Percentiles rank a stretch among this genome's conserved stretches.
phyloP scores from a whole-genome alignment of 2,329 filamentous ascomycete species.

The Penicillium hordei region DNA sequence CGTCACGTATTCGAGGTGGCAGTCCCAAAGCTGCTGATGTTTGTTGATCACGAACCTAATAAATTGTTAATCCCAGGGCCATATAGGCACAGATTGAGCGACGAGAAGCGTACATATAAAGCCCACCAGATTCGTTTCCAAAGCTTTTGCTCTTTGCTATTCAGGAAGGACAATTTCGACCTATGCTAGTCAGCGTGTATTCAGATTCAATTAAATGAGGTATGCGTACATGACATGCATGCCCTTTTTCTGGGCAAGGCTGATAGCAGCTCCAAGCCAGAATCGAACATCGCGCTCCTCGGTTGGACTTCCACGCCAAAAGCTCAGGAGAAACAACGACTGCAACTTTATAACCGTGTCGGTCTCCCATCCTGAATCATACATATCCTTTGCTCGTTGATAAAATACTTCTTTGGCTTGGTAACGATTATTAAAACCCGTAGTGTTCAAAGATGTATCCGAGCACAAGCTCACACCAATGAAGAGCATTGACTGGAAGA shows the following conservation, averaged over 20 bases:
- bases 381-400: conserved; percentile 51
- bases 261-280: conserved; percentile 54
- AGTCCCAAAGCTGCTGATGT: conserved; percentile 47
- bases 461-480: conserved; percentile 52
- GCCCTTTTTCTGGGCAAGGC: conserved; percentile 51
- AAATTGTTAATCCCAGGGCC: background rate
- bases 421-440: conserved; percentile 52
- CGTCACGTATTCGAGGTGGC: conserved; percentile 50
- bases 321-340: conserved; percentile 56
- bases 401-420: conserved; percentile 54
- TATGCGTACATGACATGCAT: conserved; percentile 36
- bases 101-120: conserved; percentile 43
- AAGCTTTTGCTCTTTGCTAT: conserved; percentile 37
- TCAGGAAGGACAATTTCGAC: conserved; percentile 34
- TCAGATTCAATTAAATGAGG: background rate
- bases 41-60: conserved; percentile 50
- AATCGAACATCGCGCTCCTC: conserved; percentile 53
- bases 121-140: conserved; percentile 57
- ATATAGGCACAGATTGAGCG: background rate
- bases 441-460: conserved; percentile 44
- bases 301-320: conserved; percentile 53
- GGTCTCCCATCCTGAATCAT: conserved; percentile 55
- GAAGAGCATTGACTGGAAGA: conserved; percentile 56
- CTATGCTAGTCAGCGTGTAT: conserved; percentile 15
- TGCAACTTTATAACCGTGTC: conserved; percentile 54